Base-by-base conservation (phyloP, 345 rosid genomes). In the Salix brachista region DNA sequence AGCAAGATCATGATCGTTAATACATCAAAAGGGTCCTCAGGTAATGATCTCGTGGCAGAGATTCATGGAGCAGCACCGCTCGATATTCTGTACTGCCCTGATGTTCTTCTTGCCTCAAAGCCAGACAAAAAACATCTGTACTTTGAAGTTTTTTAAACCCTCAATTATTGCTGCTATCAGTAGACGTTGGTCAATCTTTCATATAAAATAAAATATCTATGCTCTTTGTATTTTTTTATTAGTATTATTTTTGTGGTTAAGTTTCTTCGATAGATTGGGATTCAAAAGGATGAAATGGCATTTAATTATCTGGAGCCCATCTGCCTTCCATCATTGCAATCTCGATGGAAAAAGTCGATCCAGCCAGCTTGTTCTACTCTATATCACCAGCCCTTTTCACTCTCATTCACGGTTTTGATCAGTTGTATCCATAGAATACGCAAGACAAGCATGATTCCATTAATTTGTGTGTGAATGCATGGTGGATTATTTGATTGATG, bases 241-340 rank as follows among this genome's bases (percentile, higher is more conserved):
- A 2, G 12, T 67, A 18, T 66, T 30, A 14, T 16, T 70, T 16
- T 48, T 16, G n/a, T 46, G 61, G 61, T 30, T 13, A 39, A 17
- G n/a, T 71, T 25, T 71, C 30, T 26, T 17, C 9, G 37, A 34
- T 23, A 16, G 42, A 30, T 19, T 32, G 34, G 34, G 34, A 32
- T 58, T 32, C 21, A 18, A 4, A 41, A 23, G 26, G 2, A 23
- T 1, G 52, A 50, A 72, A 72, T 7, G 3, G 4, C 1, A 48
- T 61, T 68, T 25, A 70, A 66, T 41, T 17, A 67, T 54, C 56
- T 76, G 84, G 79, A 70, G 52, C 77, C 77, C 72, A 65, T 28
- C 75, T 79, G 77, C 56, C 18, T 4, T 78, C 46, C 75, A 80
- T 78, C 71, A 72, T 83, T 72, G 76, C 37, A 44, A 76, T 18